Evolutionary conservation across 2,329 filamentous ascomycete species (phyloP), one percentile per base, ranked within the genome.

Genomic region (Pezicula radicicola): DNA sequence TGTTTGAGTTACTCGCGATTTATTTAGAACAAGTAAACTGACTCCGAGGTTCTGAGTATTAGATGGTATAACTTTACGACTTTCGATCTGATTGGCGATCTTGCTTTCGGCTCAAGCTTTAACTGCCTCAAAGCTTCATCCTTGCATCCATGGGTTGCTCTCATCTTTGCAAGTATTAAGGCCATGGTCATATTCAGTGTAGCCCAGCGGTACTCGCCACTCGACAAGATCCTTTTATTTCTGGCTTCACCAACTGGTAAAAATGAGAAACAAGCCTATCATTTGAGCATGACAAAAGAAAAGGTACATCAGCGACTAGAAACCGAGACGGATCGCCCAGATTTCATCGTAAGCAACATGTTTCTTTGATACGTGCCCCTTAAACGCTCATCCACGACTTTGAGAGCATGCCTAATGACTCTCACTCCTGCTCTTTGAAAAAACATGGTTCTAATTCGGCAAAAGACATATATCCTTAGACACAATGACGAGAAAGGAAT

Each of bases 61-160:
- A 25, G 25, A 3, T 25, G 53, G 53, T 55, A 49, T 27, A 53
- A 70, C 58, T 65, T 70, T 54, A 63, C 63, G 0, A 70, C 71
- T 0, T 73, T 75, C 54, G 68, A 71, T 44, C 61, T 71, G 18
- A 64, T 71, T 43, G 64, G 64, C 3, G 67, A 71, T 43, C 56
- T 72, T 3, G 59, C 60, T 4, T 70, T 67, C 52, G 68, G 68
- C 0, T 62, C 66, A 30, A 53, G 58, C 1, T 68, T 68, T 51
- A 49, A 63, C 37, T 63, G 63, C 47, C 56, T 68, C 39, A 47
- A 68, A 50, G 63, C 54, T 50, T 63, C 46, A 16, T 65, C 46
- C 9, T 62, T 62, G 21, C 57, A 61, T 37, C 62, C 56, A 8
- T 66, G 55, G 61, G 64, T 65, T 25, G 45, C 50, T 1, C 42